Percentiles rank a stretch among this genome's conserved stretches.
Evolutionary conservation across 805 yeast species (phyloP).

Genomic region (Starmerella davenportii): DNA sequence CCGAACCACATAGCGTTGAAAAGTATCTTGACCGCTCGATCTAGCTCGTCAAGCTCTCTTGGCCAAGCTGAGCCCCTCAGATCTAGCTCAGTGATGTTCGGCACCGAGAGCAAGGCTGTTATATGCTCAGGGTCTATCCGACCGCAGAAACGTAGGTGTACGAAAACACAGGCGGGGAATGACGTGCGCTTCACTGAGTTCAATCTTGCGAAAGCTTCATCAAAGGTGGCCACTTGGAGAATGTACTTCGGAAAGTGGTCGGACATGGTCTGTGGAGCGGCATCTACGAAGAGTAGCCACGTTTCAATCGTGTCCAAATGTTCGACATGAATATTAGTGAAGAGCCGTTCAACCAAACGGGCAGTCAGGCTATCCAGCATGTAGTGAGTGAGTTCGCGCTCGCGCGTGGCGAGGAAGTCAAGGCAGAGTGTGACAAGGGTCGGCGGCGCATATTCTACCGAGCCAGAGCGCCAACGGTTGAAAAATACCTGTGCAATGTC

Average conservation of each 20-base stretch:
- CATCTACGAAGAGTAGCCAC: neutral
- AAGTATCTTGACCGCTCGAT: constrained; percentile 3
- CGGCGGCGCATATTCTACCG: too few relatives aligned
- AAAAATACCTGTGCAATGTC: too few relatives aligned
- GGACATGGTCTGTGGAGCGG: neutral
- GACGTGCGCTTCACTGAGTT: neutral
- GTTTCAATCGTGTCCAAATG: too few relatives aligned
- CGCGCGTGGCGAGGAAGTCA: too few relatives aligned
- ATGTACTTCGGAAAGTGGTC: neutral
- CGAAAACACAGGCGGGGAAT: neutral
- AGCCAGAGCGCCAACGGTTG: too few relatives aligned
- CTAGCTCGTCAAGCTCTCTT: constrained; percentile 2
- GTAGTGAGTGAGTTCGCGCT: too few relatives aligned
- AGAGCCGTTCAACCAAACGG: too few relatives aligned
- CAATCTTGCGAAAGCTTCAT: neutral
- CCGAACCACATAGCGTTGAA: constrained; percentile 5
- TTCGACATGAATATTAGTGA: too few relatives aligned
- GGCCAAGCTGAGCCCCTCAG: constrained; percentile 9
- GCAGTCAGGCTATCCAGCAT: too few relatives aligned
- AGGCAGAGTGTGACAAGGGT: too few relatives aligned
- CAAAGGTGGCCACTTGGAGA: neutral
- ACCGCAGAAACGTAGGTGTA: neutral
- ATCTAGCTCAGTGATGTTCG: constrained; percentile 4
- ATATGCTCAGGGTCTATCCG: neutral
- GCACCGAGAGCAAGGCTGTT: neutral